Evolutionary conservation across 208 protist genomes (phyloP).

Genomic region (Leishmania amazonensis): DNA sequence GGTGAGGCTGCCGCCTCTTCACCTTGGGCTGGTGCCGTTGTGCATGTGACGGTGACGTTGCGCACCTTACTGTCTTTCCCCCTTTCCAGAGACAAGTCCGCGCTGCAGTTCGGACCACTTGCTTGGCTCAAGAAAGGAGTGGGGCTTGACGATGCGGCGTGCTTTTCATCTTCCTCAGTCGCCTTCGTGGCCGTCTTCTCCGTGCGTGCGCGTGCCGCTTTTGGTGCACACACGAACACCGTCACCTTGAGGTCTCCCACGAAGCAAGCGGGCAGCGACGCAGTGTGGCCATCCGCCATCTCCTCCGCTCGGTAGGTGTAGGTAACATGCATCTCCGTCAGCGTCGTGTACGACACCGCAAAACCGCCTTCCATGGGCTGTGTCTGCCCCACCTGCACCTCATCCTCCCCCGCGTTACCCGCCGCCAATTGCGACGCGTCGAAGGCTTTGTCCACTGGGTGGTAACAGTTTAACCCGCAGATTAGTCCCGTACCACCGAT

Average conservation of each 20-base stretch:
- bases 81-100: conserved; percentile 1
- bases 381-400: conserved; percentile 34
- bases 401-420: conserved; percentile 5
- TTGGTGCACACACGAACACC: conserved; percentile 23
- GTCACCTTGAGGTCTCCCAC: conserved; percentile 35
- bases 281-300: conserved; percentile 23
- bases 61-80: conserved; percentile 31
- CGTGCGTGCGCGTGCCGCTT: conserved; percentile 30
- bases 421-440: conserved; percentile 35
- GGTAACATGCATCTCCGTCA: conserved; percentile 13
- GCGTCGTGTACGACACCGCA: conserved; percentile 28
- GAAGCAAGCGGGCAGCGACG: conserved; percentile 24
- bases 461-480: conserved; percentile 79
- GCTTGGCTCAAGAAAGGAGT: not conserved
- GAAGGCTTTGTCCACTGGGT: conserved; percentile 35
- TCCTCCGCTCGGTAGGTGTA: conserved; percentile 15
- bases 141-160: not conserved
- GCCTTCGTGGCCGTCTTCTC: conserved; percentile 12
- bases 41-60: conserved; percentile 37
- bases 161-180: not conserved
- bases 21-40: not conserved
- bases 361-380: conserved; percentile 43
- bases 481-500: conserved; percentile 67
- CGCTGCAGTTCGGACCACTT: not conserved
- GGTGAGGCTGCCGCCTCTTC: not conserved